Base-by-base conservation (phyloP, 345 rosid species). In the Lumnitzera littorea region DNA sequence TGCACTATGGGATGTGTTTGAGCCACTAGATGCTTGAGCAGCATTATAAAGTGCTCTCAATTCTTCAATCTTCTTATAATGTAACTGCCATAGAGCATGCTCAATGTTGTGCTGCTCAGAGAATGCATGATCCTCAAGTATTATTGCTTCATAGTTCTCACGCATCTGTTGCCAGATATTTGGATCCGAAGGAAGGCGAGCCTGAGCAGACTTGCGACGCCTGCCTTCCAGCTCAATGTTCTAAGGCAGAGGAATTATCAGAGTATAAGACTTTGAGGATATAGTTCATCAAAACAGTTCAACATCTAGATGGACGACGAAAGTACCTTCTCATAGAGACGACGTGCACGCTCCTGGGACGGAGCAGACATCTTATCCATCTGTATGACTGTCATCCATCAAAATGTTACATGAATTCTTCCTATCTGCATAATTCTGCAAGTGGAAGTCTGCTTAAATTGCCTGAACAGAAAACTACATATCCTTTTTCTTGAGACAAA, bases 121-220 rank as follows among this genome's bases (percentile, higher is more conserved):
- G 66, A 94, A 88, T 57, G 86, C 80, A 81, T 90, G 85, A 67
- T 90, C 97, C 76, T 84, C 95, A 50, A 94, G 92, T 74, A 94
- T 73, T 74, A 94, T 90, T 5, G 91, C 85, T 79, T 94, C 99
- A 67, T 83, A 90, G 69, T 90, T 94, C 91, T 90, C 97, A 57
- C 99, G 99, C 77, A 90, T 83, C 62, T 88, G 99, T 61, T 83
- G 97, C 96, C 96, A 86, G 49, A 87, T 65, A 83, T 80, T 86
- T 5, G 92, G 96, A 64, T 90, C 97, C 16, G 82, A 79, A 11
- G 89, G 97, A 70, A 78, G 50, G 14, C 97, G 82, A 61, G 89
- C 88, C 80, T 88, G 83, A 47, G 87, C 83, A 46, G 97, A 82
- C 76, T 68, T 82, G 62, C 82, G 73, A 43, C 89, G 87, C 81